Percentiles rank a stretch among this genome's conserved stretches.
phyloP scores from a whole-genome alignment of 768 basidiomycete genomes.

The Termitomyces sp. region DNA sequence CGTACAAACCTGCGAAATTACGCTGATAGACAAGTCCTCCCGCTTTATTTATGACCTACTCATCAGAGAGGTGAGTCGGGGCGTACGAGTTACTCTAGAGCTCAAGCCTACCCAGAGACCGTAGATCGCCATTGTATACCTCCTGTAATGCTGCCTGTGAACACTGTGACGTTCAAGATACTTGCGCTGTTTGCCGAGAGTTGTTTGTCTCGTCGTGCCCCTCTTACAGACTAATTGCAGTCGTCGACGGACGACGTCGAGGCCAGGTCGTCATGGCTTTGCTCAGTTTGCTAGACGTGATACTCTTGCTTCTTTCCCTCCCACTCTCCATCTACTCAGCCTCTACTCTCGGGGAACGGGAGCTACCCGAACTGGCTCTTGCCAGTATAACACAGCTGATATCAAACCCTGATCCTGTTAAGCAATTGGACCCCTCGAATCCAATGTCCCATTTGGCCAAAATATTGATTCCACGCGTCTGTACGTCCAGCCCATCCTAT shows the following conservation, averaged over 20 bases:
- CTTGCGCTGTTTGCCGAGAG: neutral
- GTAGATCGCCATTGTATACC: conserved; percentile 64
- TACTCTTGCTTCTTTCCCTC: conserved; percentile 27
- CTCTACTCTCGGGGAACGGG: conserved; percentile 36
- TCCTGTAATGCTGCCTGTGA: neutral
- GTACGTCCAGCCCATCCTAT: conserved; percentile 37
- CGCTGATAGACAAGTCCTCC: conserved; percentile 94
- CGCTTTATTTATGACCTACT: conserved; percentile 94
- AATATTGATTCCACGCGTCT: conserved; percentile 80
- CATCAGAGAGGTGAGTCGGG: neutral
- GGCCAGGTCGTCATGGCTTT: conserved; percentile 5
- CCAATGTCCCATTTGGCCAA: conserved; percentile 74
- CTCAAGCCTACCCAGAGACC: conserved; percentile 69
- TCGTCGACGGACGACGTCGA: neutral
- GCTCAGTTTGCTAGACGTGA: conserved; percentile 16
- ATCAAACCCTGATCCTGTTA: conserved; percentile 57
- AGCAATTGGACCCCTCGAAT: conserved; percentile 62
- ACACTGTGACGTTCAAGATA: neutral
- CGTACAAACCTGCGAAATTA: conserved; percentile 74
- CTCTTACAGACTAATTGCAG: neutral
- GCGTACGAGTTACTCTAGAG: neutral
- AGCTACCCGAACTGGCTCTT: conserved; percentile 41
- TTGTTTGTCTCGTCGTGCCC: neutral
- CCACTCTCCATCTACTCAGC: conserved; percentile 26
- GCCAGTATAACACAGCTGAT: conserved; percentile 49